Evolutionary conservation across 768 basidiomycete species (phyloP).

Genomic region (Lactifluus rugatus): DNA sequence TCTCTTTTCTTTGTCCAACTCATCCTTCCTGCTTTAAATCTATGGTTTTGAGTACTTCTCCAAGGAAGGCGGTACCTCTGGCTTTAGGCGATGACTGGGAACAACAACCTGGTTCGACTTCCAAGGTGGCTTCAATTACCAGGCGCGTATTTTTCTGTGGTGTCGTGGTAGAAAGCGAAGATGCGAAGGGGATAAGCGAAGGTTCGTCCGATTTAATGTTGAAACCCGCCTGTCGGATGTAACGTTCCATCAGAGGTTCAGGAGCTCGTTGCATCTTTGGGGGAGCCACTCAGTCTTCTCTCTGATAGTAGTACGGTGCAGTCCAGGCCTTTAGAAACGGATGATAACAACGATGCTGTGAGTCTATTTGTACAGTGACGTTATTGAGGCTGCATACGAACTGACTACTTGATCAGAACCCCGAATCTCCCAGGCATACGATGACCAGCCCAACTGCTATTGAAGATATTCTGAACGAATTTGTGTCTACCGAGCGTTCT

Average conservation of each 20-base stretch:
- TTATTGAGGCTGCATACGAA: neutral
- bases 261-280: slow-evolving; percentile 60
- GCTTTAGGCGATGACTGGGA: slow-evolving; percentile 56
- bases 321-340: slow-evolving; percentile 30
- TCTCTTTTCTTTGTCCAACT: neutral
- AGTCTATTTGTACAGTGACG: slow-evolving; percentile 9
- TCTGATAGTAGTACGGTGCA: slow-evolving; percentile 38
- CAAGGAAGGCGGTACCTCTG: slow-evolving; percentile 64
- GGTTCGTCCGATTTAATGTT: slow-evolving; percentile 33
- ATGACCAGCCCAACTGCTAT: slow-evolving; percentile 58
- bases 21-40: neutral
- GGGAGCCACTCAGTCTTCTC: slow-evolving; percentile 49
- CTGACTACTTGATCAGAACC: neutral
- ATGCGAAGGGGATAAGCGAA: slow-evolving; percentile 56
- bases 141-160: slow-evolving; percentile 84
- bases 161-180: slow-evolving; percentile 79
- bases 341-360: slow-evolving; percentile 22
- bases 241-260: slow-evolving; percentile 9
- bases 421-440: slow-evolving; percentile 40
- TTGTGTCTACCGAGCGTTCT: slow-evolving; percentile 80
- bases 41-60: slow-evolving; percentile 62
- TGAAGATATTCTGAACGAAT: slow-evolving; percentile 69
- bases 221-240: neutral
- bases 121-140: slow-evolving; percentile 39
- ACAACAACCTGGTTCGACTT: slow-evolving; percentile 30